Evolutionary conservation across 495 filamentous ascomycete genomes (phyloP), one percentile per base, ranked within the genome.

Genomic region (Lasiosphaeria ovina): DNA sequence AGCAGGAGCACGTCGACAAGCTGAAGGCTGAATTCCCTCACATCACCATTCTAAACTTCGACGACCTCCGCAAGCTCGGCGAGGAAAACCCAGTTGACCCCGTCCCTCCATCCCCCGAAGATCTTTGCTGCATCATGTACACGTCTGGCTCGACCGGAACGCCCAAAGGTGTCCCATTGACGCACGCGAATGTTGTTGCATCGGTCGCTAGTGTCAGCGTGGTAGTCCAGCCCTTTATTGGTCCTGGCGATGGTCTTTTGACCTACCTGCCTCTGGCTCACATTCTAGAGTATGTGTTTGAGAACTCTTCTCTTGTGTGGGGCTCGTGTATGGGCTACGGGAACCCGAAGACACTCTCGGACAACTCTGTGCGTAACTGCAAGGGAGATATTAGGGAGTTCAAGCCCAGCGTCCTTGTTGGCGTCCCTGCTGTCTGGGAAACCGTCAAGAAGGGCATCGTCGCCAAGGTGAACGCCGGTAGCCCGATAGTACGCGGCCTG

Each of bases 91-190:
- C 83, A 8, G 84, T 86, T 50, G 93, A 97, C 8, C 85, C 90
- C 16, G 86, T 90, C 16, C 89, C 92, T 44, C 93, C 94, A 3
- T 74, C 79, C 33, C 82, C 90, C 3, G 90, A 97, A 53, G 93
- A 97, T 71, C 84, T 98, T 11, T 94, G 89, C 82, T 97, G 94
- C 72, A 96, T 98, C 74, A 98, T 98, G 94, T 98, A 98, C 79
- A 98, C 94, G 3, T 98, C 94, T 35, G 94, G 94, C 48, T 96
- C 93, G n/a, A 98, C 94, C 4, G 94, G 94, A 53, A 85, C 92
- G 0, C 94, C 94, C 40, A 98, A 98, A 82, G 94, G 94, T 75
- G 94, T 98, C 34, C 86, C 92, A 35, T 75, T 98, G 64, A 94
- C 87, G 66, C 94, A 98, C 73, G 89, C 78, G 57, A 90, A 92